Evolutionary conservation across 352 stramenopile genomes (phyloP), one percentile per base, ranked within the genome.

Genomic region (Blastocystis sp.): DNA sequence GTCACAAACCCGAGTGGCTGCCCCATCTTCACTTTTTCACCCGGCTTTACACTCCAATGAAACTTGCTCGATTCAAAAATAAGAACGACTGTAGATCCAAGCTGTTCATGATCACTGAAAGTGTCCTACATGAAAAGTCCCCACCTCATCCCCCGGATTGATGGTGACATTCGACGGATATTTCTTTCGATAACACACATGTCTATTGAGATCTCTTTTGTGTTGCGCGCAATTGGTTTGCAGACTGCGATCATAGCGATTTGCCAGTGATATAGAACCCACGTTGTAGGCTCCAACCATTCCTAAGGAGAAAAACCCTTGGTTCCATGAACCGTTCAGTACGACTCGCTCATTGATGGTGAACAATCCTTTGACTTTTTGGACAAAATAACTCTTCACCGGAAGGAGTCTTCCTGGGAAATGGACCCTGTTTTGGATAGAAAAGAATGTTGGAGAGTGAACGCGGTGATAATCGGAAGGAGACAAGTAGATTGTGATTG

Each of bases 1-100:
- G 11, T 13, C 37, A 95, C 93, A 89, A 94, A 94, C 70, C 54
- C 78, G 4, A 89, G 24, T 34, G 78, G 78, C 16, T 89, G 78
- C 18, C 78, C 78, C 66, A 89, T 41, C 47, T 78, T 76, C 63
- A 89, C 78, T 47, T 89, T 89, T 53, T 89, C 54, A 24, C 78
- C 78, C 16, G 78, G 55, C 37, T 13, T 24, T 24, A 89, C 78
- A n/a, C 75, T 24, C 63, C 63, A 89, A 4, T 62, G 20, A 11
- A 89, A 62, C 18, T 76, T 26, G 7, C 53, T 16, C 30, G 63
- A 47, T 34, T 89, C 78, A n/a, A 89, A 89, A 2, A 34, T 53
- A 24, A 89, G 47, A n/a, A 89, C 78, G 3, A 89, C 78, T 34
- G 78, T 89, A 2, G 78, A 89, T 24, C 78, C 78, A 20, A 89